phyloP scores from a whole-genome alignment of 257 asterid genomes.

The Parsonsia alboflavescens region DNA sequence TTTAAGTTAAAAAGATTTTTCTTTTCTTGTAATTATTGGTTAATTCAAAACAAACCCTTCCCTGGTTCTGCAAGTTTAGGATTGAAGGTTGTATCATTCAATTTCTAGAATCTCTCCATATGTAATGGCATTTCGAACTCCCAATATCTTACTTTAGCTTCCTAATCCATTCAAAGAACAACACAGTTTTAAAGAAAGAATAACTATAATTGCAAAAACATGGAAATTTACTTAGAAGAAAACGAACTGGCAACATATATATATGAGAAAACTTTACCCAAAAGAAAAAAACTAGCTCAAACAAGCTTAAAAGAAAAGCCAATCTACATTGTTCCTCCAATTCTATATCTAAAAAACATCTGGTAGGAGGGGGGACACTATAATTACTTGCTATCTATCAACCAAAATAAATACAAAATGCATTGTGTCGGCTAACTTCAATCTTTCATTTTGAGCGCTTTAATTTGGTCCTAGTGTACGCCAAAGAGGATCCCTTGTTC shows the following conservation, averaged over 20 bases:
- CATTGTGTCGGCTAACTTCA: neutral
- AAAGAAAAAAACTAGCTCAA: neutral
- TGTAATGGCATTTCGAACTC: neutral
- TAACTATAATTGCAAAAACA: neutral
- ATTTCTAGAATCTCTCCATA: no score
- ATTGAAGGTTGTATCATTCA: no score
- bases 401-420: neutral
- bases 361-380: neutral
- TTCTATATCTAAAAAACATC: neutral
- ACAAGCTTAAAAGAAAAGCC: neutral
- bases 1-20: no score
- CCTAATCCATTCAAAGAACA: neutral
- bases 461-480: constrained; percentile 6
- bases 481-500: constrained; percentile 46
- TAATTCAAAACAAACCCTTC: no score
- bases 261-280: neutral
- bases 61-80: no score
- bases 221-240: neutral
- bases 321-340: neutral
- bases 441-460: neutral
- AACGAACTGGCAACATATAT: neutral
- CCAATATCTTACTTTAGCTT: neutral
- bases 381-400: neutral
- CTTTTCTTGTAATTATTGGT: no score
- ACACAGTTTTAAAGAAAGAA: neutral